A percentile compares a stretch with the other conserved stretches of the same genome.
Conservation (phyloP, 495 filamentous ascomycete species). For the Parathielavia hyrcaniae region DNA sequence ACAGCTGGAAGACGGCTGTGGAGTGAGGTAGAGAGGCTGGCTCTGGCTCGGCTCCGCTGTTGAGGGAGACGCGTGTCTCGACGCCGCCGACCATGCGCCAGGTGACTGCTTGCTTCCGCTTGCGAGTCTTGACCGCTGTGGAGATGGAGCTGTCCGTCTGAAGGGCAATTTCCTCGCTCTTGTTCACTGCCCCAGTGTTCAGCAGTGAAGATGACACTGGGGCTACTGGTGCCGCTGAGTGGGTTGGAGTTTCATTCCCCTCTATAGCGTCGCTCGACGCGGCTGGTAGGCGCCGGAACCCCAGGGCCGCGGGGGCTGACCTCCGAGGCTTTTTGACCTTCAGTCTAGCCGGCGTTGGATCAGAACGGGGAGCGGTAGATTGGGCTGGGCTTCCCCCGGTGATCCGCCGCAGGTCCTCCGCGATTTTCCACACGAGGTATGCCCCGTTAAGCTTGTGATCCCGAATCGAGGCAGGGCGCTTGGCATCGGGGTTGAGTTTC, state of each 20-base stretch:
- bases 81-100: conserved; percentile 39
- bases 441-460: conserved; percentile 36
- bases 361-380: conserved; percentile 9
- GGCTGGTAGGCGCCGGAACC: not conserved
- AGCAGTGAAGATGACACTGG: not conserved
- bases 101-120: conserved; percentile 32
- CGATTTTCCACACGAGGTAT: conserved; percentile 33
- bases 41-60: conserved; percentile 1
- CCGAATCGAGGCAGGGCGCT: conserved; percentile 31
- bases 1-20: not conserved
- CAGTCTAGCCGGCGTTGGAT: conserved; percentile 4
- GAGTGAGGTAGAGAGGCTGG: not conserved
- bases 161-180: not conserved
- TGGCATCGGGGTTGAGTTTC: conserved; percentile 31
- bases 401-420: conserved; percentile 23
- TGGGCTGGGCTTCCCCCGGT: conserved; percentile 12
- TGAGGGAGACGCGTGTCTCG: conserved; percentile 28
- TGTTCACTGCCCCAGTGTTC: not conserved
- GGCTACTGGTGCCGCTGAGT: not conserved
- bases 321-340: conserved; percentile 30
- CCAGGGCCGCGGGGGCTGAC: conserved; percentile 24
- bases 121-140: conserved; percentile 37
- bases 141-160: conserved; percentile 30
- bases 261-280: not conserved
- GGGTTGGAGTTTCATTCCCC: no score